These are phyloP conservation scores for Citrus maxima DNA, from an alignment of 345 rosid species.

Conservation along the genomic window DNA sequence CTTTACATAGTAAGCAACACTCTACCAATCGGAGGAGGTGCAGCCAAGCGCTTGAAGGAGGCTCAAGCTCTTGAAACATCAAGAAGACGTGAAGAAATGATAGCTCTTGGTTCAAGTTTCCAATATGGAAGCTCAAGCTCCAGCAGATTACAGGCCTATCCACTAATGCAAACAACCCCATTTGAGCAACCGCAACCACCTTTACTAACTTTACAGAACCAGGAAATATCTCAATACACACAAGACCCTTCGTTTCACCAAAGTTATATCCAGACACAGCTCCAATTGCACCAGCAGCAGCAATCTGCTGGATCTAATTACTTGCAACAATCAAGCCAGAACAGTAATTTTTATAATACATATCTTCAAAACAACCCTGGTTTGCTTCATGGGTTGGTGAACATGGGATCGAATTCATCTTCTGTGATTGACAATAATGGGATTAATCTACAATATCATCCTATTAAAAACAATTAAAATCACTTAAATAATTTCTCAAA, in stretches of 20 bases:
- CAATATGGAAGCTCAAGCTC: conserved; percentile 60
- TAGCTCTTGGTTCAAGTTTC: conserved; percentile 67
- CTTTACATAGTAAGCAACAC: conserved; percentile 48
- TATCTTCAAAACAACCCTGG: conserved; percentile 69
- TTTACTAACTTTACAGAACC: conserved; percentile 63
- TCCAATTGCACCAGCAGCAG: conserved; percentile 55
- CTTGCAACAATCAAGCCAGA: conserved; percentile 48
- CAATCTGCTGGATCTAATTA: conserved; percentile 37
- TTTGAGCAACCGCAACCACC: conserved; percentile 59
- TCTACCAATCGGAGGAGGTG: conserved; percentile 95
- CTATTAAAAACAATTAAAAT: no score
- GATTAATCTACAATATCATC: no score
- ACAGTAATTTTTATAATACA: conserved; percentile 57
- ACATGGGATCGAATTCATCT: no score
- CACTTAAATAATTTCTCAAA: no score
- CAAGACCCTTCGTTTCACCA: conserved; percentile 58
- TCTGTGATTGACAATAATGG: no score
- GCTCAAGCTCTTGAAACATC: conserved; percentile 95
- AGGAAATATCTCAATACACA: conserved; percentile 61
- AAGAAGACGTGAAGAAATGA: conserved; percentile 79
- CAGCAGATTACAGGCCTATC: conserved; percentile 55
- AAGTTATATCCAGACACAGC: conserved; percentile 71
- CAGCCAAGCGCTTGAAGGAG: conserved; percentile 89
- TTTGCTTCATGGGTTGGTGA: conserved; percentile 65
- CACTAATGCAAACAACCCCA: conserved; percentile 53